phyloP scores from a whole-genome alignment of 1,284 basidiomycete genomes.

The Pascua guehoae region DNA sequence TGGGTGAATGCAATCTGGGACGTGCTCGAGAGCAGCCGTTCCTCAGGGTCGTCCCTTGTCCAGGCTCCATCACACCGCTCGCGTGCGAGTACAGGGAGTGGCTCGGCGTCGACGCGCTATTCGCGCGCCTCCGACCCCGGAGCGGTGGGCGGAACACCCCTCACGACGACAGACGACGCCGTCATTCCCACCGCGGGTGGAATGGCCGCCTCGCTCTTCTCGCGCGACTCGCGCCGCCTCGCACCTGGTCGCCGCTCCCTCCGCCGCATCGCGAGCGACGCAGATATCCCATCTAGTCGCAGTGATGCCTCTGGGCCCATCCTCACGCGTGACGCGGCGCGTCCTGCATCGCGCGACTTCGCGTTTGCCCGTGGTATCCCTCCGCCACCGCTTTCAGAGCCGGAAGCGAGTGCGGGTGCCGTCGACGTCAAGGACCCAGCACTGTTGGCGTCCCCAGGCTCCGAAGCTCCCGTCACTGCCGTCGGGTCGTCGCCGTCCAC shows the following conservation, averaged over 20 bases:
- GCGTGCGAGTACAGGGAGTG: constrained; percentile 23
- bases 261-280: constrained; percentile 44
- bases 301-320: background rate
- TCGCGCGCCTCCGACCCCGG: constrained; percentile 1
- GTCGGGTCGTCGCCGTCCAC: background rate
- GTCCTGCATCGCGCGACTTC: constrained; percentile 33
- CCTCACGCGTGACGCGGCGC: constrained; percentile 9
- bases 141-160: background rate
- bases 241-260: constrained; percentile 32
- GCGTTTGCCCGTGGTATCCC: constrained; percentile 36
- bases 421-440: background rate
- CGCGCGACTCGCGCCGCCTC: constrained; percentile 40
- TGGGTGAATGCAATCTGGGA: constrained; percentile 86
- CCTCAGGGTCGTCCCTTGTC: constrained; percentile 19
- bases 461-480: constrained; percentile 1
- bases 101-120: constrained; percentile 40
- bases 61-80: constrained; percentile 17
- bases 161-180: constrained; percentile 37
- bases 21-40: constrained; percentile 43
- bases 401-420: background rate
- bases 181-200: constrained; percentile 42
- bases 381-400: constrained; percentile 20
- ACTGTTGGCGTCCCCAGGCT: too few relatives aligned
- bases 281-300: constrained; percentile 25
- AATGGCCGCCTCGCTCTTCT: constrained; percentile 31